Evolutionary conservation across 73 alveolate genomes (phyloP), one percentile per base, ranked within the genome.

Genomic region (Paramecium pentaurelia): DNA sequence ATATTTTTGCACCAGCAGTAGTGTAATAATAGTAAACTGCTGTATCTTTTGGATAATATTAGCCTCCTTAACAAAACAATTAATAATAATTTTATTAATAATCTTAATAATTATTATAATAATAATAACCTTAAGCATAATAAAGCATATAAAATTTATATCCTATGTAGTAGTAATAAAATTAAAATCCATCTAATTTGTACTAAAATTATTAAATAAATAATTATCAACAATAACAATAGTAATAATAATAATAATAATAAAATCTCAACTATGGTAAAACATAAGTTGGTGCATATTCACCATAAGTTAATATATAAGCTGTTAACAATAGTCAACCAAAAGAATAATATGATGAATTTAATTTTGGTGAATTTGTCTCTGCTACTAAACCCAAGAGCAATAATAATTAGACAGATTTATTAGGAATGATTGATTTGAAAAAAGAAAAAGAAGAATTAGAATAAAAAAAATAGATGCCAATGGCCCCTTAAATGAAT

Each of bases 371-470:
- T 11, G 84, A 64, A 32, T 64, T 28, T 64, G 84, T 64, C 51
- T 64, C 84, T 25, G 84, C 84, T 14, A 54, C 36, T 32, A 11
- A 64, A 34, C 45, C 84, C 6, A 64, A 64, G 30, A 64, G 6
- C 28, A 34, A 4, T 27, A 64, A 64, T 64, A 34, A 34, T 32
- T 27, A 64, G 28, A 28, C 84, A 34, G 87, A 73, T 73, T 73
- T 73, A 16, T 45, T 80, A 47, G 91, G 75, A 16, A 80, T 80
- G 91, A 42, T 80, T 5, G 91, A 80, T 80, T 80, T 80, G 73
- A 47, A 44, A 64, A 80, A 80, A 49, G 91, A 40, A 49, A 49
- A 45, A 27, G 11, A 80, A 36, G 87, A 73, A 73, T 73, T 49
- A 47, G 77, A 45, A 44, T 25, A 45, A 16, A 47, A 80, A 25